Conservation (phyloP, 805 yeast genomes). For the Crinitomyces ghanaensis region DNA sequence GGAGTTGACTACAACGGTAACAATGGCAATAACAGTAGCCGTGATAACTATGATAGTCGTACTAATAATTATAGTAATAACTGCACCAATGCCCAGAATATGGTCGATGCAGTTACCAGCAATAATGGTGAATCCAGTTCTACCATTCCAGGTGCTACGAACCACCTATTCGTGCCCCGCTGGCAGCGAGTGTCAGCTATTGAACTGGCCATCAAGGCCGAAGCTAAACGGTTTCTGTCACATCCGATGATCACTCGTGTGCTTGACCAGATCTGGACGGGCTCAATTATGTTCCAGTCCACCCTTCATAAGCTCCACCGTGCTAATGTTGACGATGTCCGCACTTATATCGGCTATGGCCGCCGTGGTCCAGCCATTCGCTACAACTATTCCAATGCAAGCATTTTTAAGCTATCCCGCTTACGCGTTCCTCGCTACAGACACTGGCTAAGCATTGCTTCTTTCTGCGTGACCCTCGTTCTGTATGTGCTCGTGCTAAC, state of each 20-base stretch:
- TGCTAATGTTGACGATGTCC: constrained; percentile 20
- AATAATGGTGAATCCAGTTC: constrained; percentile 20
- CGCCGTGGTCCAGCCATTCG: constrained; percentile 26
- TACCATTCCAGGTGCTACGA: constrained; percentile 13
- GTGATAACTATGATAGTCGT: background rate
- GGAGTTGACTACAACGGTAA: too few relatives aligned
- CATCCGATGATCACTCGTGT: constrained; percentile 41
- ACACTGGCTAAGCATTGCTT: constrained; percentile 22
- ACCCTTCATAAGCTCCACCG: constrained; percentile 28
- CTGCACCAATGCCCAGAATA: too few relatives aligned
- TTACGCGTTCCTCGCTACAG: constrained; percentile 30
- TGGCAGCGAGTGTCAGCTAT: constrained; percentile 35
- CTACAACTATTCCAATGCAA: constrained; percentile 26
- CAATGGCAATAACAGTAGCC: too few relatives aligned
- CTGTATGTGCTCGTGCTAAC: constrained; percentile 22
- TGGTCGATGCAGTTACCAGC: too few relatives aligned
- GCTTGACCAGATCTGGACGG: constrained; percentile 40
- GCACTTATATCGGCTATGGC: constrained; percentile 19
- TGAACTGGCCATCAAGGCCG: constrained; percentile 42
- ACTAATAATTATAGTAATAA: too few relatives aligned
- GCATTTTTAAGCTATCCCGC: constrained; percentile 28
- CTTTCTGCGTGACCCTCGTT: constrained; percentile 23
- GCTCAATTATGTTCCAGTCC: constrained; percentile 34
- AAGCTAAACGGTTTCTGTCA: constrained; percentile 39
- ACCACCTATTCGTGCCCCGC: constrained; percentile 17